A percentile compares a stretch with the other conserved stretches of the same genome.
phyloP scores from a whole-genome alignment of 106 monocot species.

The Dendrobium officinale region DNA sequence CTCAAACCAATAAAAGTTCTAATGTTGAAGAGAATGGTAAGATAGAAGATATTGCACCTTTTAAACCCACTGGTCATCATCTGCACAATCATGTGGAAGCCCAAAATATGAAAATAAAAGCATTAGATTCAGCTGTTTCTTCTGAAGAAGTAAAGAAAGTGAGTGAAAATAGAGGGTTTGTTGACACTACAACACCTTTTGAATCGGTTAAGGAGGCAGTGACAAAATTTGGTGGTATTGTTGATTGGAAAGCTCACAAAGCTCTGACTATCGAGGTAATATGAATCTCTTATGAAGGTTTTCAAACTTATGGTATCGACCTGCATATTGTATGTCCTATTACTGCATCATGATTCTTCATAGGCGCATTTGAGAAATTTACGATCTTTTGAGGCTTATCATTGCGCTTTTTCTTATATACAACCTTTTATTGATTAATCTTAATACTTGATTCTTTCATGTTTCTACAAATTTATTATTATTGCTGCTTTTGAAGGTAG shows the following conservation, averaged over 20 bases:
- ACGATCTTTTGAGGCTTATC: neutral
- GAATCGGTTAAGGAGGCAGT: slow-evolving; percentile 66
- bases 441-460: neutral
- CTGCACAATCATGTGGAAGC: slow-evolving; percentile 2
- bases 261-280: slow-evolving; percentile 43
- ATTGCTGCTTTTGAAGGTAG: neutral
- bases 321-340: neutral
- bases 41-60: neutral
- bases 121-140: slow-evolving; percentile 7
- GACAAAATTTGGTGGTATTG: slow-evolving; percentile 48
- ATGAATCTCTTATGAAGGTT: neutral
- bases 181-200: slow-evolving; percentile 63
- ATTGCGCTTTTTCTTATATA: neutral
- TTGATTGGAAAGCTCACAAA: slow-evolving; percentile 72
- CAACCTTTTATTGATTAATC: neutral
- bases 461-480: neutral
- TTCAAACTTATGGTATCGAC: neutral
- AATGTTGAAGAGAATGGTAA: neutral
- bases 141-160: slow-evolving; percentile 13
- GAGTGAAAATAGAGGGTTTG: slow-evolving; percentile 22
- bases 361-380: neutral
- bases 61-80: neutral
- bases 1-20: slow-evolving; percentile 1
- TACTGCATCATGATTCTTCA: neutral
- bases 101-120: slow-evolving; percentile 10